Evolutionary conservation across 2,329 filamentous ascomycete genomes (phyloP), one percentile per base, ranked within the genome.

Genomic region (Aspergillus tanneri): DNA sequence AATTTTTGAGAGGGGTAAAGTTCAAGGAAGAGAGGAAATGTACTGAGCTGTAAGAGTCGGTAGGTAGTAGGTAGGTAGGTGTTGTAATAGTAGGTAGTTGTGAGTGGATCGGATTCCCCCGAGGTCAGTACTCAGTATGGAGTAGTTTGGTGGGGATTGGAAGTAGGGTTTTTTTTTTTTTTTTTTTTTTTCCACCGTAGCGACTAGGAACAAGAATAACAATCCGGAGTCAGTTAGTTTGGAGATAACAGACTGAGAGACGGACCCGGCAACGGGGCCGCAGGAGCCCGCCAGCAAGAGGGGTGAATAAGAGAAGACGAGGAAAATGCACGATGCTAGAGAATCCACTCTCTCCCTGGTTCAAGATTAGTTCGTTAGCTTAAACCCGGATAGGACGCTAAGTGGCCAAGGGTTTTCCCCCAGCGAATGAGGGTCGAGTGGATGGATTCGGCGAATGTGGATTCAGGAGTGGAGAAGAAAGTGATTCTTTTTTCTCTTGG

Each of bases 41-140:
- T 5, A 38, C 18, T 24, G 22, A 45, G 27, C 23, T 21, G 34
- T 40, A 48, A 35, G 39, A 35, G 40, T 41, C 24, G n/a, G n/a
- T n/a, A n/a, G n/a, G n/a, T n/a, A n/a, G n/a, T n/a, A n/a, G n/a
- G n/a, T n/a, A n/a, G n/a, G n/a, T 34, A 34, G 30, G 30, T 18
- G 30, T 34, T 34, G 30, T 30, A 35, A 39, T 50, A 46, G 49
- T 44, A 45, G 53, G 49, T 44, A 45, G 53, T 41, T 23, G 43
- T 47, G 51, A 55, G 55, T 58, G 55, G 55, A 58, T 58, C 54
- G 45, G 52, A 50, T 41, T 47, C 46, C 51, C 55, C 55, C 55
- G 54, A 58, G 51, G 50, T 50, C 47, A 57, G 49, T 30, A 50
- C 43, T n/a, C n/a, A 4, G 46, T 42, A 50, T 43, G 34, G 46